These are phyloP conservation scores for Chlorella sp. DNA, from an alignment of 139 green algal species.

Conservation along the genomic window DNA sequence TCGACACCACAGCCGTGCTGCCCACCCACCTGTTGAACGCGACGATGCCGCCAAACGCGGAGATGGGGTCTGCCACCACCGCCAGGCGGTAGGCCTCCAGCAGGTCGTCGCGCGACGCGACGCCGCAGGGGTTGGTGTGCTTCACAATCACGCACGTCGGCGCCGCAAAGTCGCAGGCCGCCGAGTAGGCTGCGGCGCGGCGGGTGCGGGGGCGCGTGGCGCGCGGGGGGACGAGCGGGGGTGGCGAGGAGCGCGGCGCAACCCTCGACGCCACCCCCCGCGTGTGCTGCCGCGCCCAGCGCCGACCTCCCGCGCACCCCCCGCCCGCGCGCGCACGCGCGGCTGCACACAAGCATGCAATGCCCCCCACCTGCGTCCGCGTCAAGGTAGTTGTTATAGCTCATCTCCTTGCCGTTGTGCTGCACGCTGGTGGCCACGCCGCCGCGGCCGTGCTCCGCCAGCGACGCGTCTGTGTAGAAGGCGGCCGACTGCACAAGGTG, in stretches of 20 bases:
- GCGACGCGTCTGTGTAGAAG: conserved; percentile 92
- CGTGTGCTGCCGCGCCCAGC: too few relatives aligned
- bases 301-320: too few relatives aligned
- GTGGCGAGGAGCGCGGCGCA: too few relatives aligned
- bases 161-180: conserved; percentile 77
- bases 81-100: conserved; percentile 93
- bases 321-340: too few relatives aligned
- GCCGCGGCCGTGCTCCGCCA: conserved; percentile 75
- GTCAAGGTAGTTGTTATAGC: conserved; percentile 99
- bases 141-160: conserved; percentile 99
- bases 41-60: conserved; percentile 98
- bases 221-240: conserved; percentile 8
- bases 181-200: conserved; percentile 45
- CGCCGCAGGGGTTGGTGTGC: conserved; percentile 99
- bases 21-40: conserved; percentile 90
- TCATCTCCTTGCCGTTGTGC: conserved; percentile 99
- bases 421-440: conserved; percentile 86
- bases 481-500: too few relatives aligned
- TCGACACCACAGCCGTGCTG: background rate
- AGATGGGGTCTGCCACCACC: conserved; percentile 93
- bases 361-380: too few relatives aligned
- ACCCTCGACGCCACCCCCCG: too few relatives aligned
- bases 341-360: too few relatives aligned
- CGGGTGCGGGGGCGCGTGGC: background rate
- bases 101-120: conserved; percentile 78